phyloP scores from a whole-genome alignment of 306 rosid genomes.

The Phaseolus lunatus region DNA sequence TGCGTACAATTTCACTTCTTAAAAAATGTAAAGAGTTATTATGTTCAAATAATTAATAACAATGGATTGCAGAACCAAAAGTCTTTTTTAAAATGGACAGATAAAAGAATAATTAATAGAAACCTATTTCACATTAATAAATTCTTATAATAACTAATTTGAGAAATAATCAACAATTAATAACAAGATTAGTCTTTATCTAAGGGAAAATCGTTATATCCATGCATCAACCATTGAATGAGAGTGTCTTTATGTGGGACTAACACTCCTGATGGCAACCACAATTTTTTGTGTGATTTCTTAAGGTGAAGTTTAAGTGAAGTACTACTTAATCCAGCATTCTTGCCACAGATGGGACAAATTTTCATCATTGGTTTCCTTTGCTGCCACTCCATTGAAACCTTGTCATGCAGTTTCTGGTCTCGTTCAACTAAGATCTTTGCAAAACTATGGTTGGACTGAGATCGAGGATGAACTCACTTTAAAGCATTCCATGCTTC shows the following conservation, averaged over 20 bases:
- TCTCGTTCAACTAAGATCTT: conserved; percentile 70
- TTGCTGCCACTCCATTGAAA: conserved; percentile 93
- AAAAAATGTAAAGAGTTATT: no score
- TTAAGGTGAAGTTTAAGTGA: conserved; percentile 91
- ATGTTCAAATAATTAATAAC: no score
- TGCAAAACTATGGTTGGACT: conserved; percentile 90
- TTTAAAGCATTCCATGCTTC: conserved; percentile 86
- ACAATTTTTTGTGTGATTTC: conserved; percentile 88
- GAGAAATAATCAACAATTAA: no score
- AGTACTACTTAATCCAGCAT: conserved; percentile 88
- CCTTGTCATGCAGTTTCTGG: conserved; percentile 68
- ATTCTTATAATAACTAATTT: no score
- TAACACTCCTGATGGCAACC: conserved; percentile 80
- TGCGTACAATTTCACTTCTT: no score
- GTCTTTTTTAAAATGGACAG: no score
- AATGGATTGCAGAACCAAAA: no score
- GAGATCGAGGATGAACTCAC: conserved; percentile 86
- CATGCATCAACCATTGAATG: conserved; percentile 55
- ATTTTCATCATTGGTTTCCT: conserved; percentile 81
- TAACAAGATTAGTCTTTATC: no score
- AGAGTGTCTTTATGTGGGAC: conserved; percentile 67
- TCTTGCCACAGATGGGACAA: conserved; percentile 88
- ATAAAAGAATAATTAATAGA: no score
- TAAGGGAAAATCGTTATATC: no score
- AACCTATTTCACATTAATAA: no score